Evolutionary conservation across 768 basidiomycete species (phyloP).

Genomic region (Cyclocybe aegerita): DNA sequence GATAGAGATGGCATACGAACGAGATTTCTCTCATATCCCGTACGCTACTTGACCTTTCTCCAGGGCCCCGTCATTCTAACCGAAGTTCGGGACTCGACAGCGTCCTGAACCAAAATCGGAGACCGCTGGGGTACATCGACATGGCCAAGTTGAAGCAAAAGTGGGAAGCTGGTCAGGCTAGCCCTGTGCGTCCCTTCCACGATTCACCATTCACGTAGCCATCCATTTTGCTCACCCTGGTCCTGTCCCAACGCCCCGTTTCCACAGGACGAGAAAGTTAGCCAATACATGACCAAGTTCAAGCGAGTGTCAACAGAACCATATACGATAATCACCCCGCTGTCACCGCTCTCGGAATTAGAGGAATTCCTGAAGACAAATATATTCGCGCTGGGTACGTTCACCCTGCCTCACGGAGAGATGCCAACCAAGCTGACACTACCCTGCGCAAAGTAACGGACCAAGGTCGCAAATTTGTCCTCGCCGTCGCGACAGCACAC

Average conservation of each 20-base stretch:
- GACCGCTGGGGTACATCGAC: constrained; percentile 84
- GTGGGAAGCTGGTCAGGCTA: constrained; percentile 74
- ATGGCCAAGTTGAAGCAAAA: constrained; percentile 70
- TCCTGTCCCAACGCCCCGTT: not conserved
- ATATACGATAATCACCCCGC: constrained; percentile 80
- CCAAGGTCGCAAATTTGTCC: constrained; percentile 74
- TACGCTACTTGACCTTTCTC: constrained; percentile 26
- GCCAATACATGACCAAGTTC: constrained; percentile 72
- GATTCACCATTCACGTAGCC: not conserved
- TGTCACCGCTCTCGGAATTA: constrained; percentile 76
- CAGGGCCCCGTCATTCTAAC: not conserved
- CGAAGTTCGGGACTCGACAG: constrained; percentile 34
- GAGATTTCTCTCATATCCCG: constrained; percentile 95
- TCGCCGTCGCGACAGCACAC: constrained; percentile 75
- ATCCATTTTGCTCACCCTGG: not conserved
- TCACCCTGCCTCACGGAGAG: not conserved
- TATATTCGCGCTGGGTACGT: constrained; percentile 73
- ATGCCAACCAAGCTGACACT: not conserved
- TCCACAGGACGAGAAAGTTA: constrained; percentile 67
- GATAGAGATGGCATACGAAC: constrained; percentile 87
- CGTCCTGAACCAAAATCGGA: constrained; percentile 69
- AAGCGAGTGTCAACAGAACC: constrained; percentile 60
- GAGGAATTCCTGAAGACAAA: constrained; percentile 74
- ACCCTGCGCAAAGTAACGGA: constrained; percentile 69
- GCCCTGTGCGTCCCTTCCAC: constrained; percentile 52